Base-by-base conservation (phyloP, 768 basidiomycete species). In the Cyclocybe aegerita region DNA sequence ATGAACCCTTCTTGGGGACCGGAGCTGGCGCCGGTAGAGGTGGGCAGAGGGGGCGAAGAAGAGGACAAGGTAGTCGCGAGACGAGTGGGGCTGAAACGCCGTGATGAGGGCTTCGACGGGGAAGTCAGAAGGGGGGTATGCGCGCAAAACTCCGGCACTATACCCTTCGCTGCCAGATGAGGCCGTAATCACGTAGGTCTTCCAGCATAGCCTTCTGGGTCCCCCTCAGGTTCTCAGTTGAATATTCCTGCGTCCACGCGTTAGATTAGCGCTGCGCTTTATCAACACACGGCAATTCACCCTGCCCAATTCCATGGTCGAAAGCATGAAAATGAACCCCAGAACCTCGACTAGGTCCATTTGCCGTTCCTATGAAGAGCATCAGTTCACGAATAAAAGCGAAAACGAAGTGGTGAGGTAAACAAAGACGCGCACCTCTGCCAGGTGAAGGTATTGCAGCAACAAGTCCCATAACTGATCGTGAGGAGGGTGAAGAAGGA, bases 331-430 rank as follows among this genome's bases (percentile, higher is more conserved):
- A 43, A 98, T 76, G 69, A 98, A 94, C 56, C 88, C 88, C 48
- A 98, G 77, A 7, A 97, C 90, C 65, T 96, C 92, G 7, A 98
- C 92, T 0, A 95, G 76, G 68, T 96, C 95, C 85, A 94, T 92
- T 62, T 85, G 80, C 49, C 91, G 80, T 71, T 90, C 86, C 88
- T 93, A 63, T 31, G 39, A 53, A 49, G 44, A 43, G 41, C 39
- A 55, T 60, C 36, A 51, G 35, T 49, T 56, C 23, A 23, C 23
- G 23, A 60, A 58, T 50, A 43, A 57, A 46, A 51, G 48, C 32
- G 40, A 42, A 44, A 57, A 23, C 23, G 23, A 23, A 23, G 23
- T 23, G 23, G 23, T 23, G 54, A 52, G 35, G 43, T 54, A 46
- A 56, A 31, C 33, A 33, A 39, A 49, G 43, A 9, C 23, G 49